Evolutionary conservation across 139 green algal genomes (phyloP).

Genomic region (Chloropicon primus): DNA sequence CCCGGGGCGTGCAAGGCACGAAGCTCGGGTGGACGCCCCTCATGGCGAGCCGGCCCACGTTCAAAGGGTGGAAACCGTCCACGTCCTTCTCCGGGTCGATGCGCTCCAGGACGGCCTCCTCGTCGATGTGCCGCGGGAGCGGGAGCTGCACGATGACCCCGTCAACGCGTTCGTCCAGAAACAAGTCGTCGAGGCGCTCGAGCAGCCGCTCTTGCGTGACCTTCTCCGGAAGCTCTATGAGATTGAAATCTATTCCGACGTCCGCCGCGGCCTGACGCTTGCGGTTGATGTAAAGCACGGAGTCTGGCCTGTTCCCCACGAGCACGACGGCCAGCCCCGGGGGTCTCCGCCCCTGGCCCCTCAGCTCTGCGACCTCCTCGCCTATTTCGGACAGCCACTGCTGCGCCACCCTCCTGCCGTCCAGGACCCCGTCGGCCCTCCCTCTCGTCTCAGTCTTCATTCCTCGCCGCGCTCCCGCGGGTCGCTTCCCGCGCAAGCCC

Average conservation of each 20-base stretch:
- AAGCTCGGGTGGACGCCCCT: constrained; percentile 6
- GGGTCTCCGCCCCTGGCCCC: not conserved
- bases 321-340: constrained; percentile 3
- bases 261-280: not conserved
- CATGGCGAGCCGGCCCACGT: constrained; percentile 1
- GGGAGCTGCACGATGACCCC: constrained; percentile 8
- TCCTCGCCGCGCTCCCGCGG: too few relatives aligned
- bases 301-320: not conserved
- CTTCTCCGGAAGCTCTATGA: not conserved
- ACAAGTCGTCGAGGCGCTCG: not conserved
- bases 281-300: constrained; percentile 4
- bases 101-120: constrained; percentile 4
- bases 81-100: constrained; percentile 7
- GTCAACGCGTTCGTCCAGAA: not conserved
- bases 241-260: not conserved
- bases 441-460: too few relatives aligned
- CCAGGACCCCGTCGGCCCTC: not conserved
- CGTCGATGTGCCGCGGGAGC: constrained; percentile 5
- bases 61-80: constrained; percentile 5
- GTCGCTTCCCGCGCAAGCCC: too few relatives aligned
- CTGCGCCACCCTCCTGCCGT: not conserved
- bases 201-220: constrained; percentile 1
- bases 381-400: not conserved
- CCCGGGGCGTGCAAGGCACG: not conserved
- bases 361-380: not conserved